Evolutionary conservation across 2,329 filamentous ascomycete genomes (phyloP).

Genomic region (Penicillium digitatum): DNA sequence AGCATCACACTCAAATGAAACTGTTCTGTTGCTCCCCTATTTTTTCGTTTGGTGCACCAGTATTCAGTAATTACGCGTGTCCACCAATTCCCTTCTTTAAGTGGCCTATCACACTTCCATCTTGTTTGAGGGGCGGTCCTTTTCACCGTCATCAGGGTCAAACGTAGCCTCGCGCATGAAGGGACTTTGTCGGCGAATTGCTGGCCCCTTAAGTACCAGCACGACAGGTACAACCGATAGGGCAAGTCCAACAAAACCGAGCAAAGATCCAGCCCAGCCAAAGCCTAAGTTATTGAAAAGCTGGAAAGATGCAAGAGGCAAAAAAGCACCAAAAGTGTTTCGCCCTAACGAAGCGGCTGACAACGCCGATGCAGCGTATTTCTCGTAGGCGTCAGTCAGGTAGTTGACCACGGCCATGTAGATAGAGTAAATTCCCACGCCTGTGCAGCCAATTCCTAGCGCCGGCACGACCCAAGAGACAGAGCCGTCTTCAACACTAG

Average conservation of each 20-base stretch:
- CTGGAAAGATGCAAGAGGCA: slow-evolving; percentile 44
- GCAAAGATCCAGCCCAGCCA: slow-evolving; percentile 43
- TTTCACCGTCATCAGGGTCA: slow-evolving; percentile 6
- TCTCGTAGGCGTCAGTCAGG: slow-evolving; percentile 47
- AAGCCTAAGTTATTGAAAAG: slow-evolving; percentile 42
- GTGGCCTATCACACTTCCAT: not conserved
- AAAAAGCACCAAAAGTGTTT: slow-evolving; percentile 45
- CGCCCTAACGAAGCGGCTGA: slow-evolving; percentile 46
- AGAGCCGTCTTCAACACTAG: slow-evolving; percentile 19
- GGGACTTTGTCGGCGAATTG: slow-evolving; percentile 33
- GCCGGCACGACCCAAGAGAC: slow-evolving; percentile 37
- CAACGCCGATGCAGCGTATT: slow-evolving; percentile 47
- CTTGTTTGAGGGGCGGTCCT: not conserved
- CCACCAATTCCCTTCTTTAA: not conserved
- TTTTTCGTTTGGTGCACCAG: not conserved
- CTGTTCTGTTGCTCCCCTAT: not conserved
- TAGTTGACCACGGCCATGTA: slow-evolving; percentile 50
- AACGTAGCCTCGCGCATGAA: slow-evolving; percentile 32
- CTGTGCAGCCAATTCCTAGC: slow-evolving; percentile 34
- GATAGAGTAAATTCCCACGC: slow-evolving; percentile 43
- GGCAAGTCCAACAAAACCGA: slow-evolving; percentile 43
- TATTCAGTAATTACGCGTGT: not conserved
- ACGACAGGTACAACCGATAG: slow-evolving; percentile 42
- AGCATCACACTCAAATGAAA: not conserved
- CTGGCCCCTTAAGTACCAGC: slow-evolving; percentile 41